phyloP scores from a whole-genome alignment of 495 filamentous ascomycete genomes.

The Aspergillus avenaceus region DNA sequence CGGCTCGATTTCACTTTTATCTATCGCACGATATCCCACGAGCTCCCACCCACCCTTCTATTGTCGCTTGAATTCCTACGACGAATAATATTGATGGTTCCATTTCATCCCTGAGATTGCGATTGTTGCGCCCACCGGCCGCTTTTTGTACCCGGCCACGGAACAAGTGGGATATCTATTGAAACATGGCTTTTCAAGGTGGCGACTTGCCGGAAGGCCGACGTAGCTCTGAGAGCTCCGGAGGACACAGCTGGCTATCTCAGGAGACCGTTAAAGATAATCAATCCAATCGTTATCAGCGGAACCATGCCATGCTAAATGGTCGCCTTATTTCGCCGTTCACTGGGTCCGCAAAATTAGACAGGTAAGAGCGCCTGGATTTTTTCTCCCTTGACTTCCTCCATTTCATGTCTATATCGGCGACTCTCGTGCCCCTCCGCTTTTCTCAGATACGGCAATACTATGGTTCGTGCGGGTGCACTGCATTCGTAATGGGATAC shows the following conservation, averaged over 20 bases:
- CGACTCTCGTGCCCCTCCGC: not conserved
- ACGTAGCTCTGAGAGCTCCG: slow-evolving; percentile 44
- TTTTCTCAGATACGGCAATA: no score
- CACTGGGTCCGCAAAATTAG: slow-evolving; percentile 25
- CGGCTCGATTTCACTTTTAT: not conserved
- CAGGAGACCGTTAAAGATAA: slow-evolving; percentile 43
- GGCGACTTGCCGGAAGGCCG: slow-evolving; percentile 30
- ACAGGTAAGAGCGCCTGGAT: slow-evolving; percentile 33
- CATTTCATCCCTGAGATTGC: not conserved
- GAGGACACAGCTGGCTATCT: slow-evolving; percentile 37
- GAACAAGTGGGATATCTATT: slow-evolving; percentile 1
- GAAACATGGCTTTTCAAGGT: slow-evolving; percentile 34
- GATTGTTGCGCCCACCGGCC: slow-evolving; percentile 8
- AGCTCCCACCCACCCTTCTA: not conserved
- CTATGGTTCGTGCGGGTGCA: no score
- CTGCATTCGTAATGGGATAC: no score
- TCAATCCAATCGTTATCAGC: slow-evolving; percentile 18
- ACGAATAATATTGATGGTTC: slow-evolving; percentile 2
- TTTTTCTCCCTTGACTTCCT: not conserved
- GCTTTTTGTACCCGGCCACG: slow-evolving; percentile 5
- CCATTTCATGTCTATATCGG: not conserved
- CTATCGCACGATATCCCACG: slow-evolving; percentile 1
- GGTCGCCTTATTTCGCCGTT: slow-evolving; percentile 30
- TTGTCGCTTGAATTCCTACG: not conserved
- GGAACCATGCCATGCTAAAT: slow-evolving; percentile 16